These are phyloP conservation scores for Spathaspora boniae DNA, from an alignment of 805 yeast genomes.

Conservation along the genomic window DNA sequence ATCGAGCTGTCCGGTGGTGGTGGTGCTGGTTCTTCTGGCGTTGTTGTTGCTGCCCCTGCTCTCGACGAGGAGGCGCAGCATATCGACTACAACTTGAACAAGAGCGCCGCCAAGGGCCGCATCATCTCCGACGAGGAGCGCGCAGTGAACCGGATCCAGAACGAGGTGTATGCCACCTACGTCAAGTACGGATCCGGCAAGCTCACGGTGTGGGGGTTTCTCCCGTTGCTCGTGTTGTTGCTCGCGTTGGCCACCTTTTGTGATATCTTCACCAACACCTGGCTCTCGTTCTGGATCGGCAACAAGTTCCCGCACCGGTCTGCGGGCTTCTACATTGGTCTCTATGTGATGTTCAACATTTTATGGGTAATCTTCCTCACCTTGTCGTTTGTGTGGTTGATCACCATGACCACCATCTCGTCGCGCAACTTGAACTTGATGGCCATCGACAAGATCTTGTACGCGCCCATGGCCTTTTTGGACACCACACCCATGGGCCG, in stretches of 20 bases:
- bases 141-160: slow-evolving; percentile 47
- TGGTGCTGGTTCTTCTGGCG: slow-evolving; percentile 7
- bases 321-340: slow-evolving; percentile 62
- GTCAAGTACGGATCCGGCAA: slow-evolving; percentile 27
- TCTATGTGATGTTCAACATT: slow-evolving; percentile 57
- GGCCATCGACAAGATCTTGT: slow-evolving; percentile 56
- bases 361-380: slow-evolving; percentile 41
- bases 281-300: slow-evolving; percentile 78
- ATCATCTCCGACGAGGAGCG: slow-evolving; percentile 47
- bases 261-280: slow-evolving; percentile 56
- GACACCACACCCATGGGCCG: slow-evolving; percentile 87
- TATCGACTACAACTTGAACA: slow-evolving; percentile 10
- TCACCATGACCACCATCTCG: slow-evolving; percentile 46
- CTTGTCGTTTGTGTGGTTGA: slow-evolving; percentile 41
- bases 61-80: slow-evolving; percentile 15
- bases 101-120: slow-evolving; percentile 12
- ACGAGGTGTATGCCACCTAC: slow-evolving; percentile 30
- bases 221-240: slow-evolving; percentile 8
- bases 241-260: slow-evolving; percentile 43
- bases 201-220: slow-evolving; percentile 13
- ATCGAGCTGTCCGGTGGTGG: no score
- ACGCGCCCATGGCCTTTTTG: slow-evolving; percentile 73
- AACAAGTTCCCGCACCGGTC: slow-evolving; percentile 43
- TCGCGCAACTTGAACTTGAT: slow-evolving; percentile 51
- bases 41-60: slow-evolving; percentile 13